These are phyloP conservation scores for Syzygium syzygioides DNA, from an alignment of 441 rosid genomes.

Conservation along the genomic window DNA sequence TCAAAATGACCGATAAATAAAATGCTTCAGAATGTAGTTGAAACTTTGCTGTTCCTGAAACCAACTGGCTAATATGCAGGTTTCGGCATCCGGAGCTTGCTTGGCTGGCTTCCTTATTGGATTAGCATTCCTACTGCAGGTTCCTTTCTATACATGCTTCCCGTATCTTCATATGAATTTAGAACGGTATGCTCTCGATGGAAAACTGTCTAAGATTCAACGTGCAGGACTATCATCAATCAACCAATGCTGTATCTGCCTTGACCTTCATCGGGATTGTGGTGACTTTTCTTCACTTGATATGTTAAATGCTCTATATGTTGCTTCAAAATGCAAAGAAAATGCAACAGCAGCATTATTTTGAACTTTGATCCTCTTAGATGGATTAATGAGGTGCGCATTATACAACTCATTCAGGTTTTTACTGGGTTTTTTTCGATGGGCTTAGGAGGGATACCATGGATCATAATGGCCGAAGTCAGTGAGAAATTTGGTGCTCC, in stretches of 20 bases:
- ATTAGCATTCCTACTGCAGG: conserved; percentile 11
- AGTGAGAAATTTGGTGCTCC: background rate
- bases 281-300: background rate
- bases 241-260: background rate
- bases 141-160: background rate
- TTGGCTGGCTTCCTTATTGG: conserved; percentile 4
- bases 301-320: background rate
- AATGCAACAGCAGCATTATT: background rate
- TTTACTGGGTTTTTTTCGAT: background rate
- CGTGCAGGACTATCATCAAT: background rate
- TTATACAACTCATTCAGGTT: background rate
- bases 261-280: background rate
- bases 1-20: background rate
- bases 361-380: background rate
- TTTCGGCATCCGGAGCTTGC: conserved; percentile 1
- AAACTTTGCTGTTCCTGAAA: background rate
- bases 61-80: background rate
- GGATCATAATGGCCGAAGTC: conserved; percentile 18
- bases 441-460: conserved; percentile 8
- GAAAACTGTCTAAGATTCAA: background rate
- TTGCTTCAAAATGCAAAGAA: background rate
- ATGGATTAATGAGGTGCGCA: background rate
- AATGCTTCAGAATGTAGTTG: background rate
- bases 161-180: background rate
- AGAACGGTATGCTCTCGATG: background rate